phyloP scores from a whole-genome alignment of 164 flowering plant species.

The Chloranthus sessilifolius region DNA sequence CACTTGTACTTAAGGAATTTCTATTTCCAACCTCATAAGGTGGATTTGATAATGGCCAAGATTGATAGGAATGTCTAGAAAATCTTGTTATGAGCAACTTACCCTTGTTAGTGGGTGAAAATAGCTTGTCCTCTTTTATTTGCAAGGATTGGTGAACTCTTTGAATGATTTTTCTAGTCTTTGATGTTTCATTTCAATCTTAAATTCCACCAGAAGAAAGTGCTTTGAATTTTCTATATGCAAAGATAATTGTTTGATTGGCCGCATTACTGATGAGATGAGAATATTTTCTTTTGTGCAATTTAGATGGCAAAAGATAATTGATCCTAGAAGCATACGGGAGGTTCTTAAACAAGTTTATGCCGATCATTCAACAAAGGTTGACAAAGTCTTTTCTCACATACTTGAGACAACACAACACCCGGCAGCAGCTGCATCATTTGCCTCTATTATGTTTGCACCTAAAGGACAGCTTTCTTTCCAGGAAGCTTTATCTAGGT shows the following conservation, averaged over 20 bases:
- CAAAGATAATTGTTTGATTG: no score
- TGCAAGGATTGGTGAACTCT: background rate
- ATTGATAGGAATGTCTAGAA: no score
- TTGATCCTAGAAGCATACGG: slow-evolving; percentile 77
- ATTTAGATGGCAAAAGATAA: slow-evolving; percentile 83
- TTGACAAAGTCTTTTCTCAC: slow-evolving; percentile 72
- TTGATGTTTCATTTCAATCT: slow-evolving; percentile 1
- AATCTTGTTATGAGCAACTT: no score
- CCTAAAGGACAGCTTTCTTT: slow-evolving; percentile 79
- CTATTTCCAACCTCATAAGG: no score
- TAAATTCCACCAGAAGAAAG: background rate
- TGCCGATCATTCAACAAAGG: slow-evolving; percentile 79
- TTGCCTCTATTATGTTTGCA: slow-evolving; percentile 95
- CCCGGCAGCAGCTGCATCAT: slow-evolving; percentile 98
- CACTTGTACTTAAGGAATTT: no score
- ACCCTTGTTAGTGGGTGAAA: no score
- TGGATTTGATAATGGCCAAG: no score
- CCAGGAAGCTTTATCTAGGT: slow-evolving; percentile 67
- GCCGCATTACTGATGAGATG: slow-evolving; percentile 1
- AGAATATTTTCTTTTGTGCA: background rate
- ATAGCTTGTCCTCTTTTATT: no score
- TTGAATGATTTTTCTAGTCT: no score
- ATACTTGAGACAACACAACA: slow-evolving; percentile 73
- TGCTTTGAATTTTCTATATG: background rate
- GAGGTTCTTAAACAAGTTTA: slow-evolving; percentile 83